Evolutionary conservation across 768 basidiomycete species (phyloP).

Genomic region (Tulasnella sp.): DNA sequence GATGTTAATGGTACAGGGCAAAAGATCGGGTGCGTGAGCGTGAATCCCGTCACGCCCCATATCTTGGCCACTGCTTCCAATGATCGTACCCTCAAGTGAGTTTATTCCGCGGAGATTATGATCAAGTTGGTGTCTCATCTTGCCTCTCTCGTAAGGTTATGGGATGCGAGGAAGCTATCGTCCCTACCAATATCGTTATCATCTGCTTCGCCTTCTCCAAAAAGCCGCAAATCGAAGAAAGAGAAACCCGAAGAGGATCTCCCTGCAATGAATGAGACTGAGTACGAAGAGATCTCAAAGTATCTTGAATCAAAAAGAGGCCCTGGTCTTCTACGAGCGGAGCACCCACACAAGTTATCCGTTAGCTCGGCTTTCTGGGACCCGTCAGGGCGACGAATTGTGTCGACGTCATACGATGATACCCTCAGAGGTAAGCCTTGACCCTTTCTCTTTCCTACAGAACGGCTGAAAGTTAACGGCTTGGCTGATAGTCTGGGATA

Average conservation of each 20-base stretch:
- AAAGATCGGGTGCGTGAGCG: constrained; percentile 61
- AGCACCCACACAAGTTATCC: constrained; percentile 61
- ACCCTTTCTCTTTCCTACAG: background rate
- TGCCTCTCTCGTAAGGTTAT: constrained; percentile 42
- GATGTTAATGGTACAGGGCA: constrained; percentile 16
- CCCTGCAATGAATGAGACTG: constrained; percentile 7
- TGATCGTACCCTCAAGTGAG: constrained; percentile 56
- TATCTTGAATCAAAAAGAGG: constrained; percentile 44
- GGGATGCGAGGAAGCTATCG: constrained; percentile 63
- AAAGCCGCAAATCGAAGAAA: constrained; percentile 17
- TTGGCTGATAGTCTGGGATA: constrained; percentile 58
- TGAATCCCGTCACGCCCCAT: constrained; percentile 59
- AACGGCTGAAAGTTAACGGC: background rate
- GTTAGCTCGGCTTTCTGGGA: constrained; percentile 84
- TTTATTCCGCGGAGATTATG: background rate
- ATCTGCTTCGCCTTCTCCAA: constrained; percentile 24
- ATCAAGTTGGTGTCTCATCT: background rate
- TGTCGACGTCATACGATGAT: constrained; percentile 81
- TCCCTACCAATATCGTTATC: constrained; percentile 28
- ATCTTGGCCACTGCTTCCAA: constrained; percentile 70
- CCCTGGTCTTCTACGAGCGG: constrained; percentile 44
- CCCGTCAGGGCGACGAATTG: constrained; percentile 60
- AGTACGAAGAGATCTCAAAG: constrained; percentile 21
- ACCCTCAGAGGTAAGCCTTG: constrained; percentile 48
- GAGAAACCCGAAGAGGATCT: constrained; percentile 16